Evolutionary conservation across 306 rosid species (phyloP).

Genomic region (Lathyrus sativus): DNA sequence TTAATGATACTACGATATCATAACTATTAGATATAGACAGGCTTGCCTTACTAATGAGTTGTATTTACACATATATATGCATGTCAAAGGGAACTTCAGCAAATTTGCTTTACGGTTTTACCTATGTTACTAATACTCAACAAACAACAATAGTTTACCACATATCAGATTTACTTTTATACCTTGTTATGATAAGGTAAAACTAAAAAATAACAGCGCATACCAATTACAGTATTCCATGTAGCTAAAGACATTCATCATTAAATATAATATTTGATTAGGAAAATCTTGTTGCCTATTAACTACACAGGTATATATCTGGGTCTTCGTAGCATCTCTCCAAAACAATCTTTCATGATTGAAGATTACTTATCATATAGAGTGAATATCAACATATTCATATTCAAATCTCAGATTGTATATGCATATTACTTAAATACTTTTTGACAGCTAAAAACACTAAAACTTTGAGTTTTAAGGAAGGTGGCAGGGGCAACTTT

Average conservation of each 20-base stretch:
- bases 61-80: slow-evolving; percentile 3
- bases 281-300: slow-evolving; percentile 14
- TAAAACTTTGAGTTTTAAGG: neutral
- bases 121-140: slow-evolving; percentile 3
- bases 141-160: neutral
- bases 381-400: too few relatives aligned
- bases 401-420: slow-evolving; percentile 6
- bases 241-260: neutral
- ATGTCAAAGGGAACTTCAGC: neutral
- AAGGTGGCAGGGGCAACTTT: neutral
- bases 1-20: neutral
- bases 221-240: neutral
- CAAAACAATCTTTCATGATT: slow-evolving; percentile 7
- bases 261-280: neutral
- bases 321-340: slow-evolving; percentile 6
- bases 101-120: neutral
- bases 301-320: neutral
- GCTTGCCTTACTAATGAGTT: neutral
- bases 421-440: slow-evolving; percentile 3
- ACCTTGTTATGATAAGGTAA: neutral
- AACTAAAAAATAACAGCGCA: neutral
- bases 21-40: slow-evolving; percentile 9
- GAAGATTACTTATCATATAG: slow-evolving; percentile 6
- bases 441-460: slow-evolving; percentile 1
- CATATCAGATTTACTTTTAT: neutral